Conservation (phyloP, 2,329 filamentous ascomycete genomes). For the Botryotinia convoluta region DNA sequence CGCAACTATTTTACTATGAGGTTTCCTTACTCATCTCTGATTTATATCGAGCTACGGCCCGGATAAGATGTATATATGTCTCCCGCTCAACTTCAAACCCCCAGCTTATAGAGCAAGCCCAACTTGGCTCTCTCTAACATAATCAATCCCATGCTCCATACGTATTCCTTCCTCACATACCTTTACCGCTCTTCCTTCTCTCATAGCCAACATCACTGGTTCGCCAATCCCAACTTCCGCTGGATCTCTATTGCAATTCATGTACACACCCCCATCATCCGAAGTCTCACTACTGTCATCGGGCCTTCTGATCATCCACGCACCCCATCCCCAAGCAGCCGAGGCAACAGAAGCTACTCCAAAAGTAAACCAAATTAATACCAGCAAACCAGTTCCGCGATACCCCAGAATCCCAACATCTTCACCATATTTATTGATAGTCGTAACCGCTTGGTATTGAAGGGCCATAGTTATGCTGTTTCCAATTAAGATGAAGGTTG, state of each 20-base stretch:
- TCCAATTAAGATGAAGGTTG: not conserved
- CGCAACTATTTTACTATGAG: not conserved
- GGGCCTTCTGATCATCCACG: not conserved
- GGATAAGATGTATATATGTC: not conserved
- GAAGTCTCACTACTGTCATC: not conserved
- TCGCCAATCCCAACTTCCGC: no score
- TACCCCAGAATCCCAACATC: not conserved
- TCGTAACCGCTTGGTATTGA: not conserved
- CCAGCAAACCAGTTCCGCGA: not conserved
- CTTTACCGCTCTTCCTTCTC: not conserved
- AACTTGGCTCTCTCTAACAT: not conserved
- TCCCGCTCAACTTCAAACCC: no score
- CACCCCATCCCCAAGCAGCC: not conserved
- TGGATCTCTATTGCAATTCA: no score
- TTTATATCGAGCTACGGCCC: not conserved
- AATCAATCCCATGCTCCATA: not conserved
- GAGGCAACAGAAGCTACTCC: not conserved
- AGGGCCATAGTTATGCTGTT: not conserved
- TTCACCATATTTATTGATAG: not conserved
- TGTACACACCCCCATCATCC: not conserved
- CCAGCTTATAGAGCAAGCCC: not conserved
- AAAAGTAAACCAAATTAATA: slow-evolving; percentile 8
- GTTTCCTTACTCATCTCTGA: not conserved
- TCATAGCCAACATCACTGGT: not conserved
- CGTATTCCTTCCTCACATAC: no score